Evolutionary conservation across 2,329 filamentous ascomycete species (phyloP).

Genomic region (Basipetospora chlamydospora): DNA sequence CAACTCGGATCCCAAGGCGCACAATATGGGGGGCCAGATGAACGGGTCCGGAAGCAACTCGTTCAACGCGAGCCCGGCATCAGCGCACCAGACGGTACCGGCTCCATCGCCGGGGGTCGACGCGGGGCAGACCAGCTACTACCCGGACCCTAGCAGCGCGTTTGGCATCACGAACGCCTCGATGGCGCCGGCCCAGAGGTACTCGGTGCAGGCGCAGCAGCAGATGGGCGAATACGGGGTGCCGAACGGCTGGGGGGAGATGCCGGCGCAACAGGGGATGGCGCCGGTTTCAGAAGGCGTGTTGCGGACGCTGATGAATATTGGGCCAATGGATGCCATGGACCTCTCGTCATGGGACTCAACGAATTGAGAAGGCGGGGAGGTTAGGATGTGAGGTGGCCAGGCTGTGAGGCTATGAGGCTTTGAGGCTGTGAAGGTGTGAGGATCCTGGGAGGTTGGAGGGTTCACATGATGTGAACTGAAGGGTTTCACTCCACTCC

Average conservation of each 20-base stretch:
- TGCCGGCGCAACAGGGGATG: slow-evolving; percentile 29
- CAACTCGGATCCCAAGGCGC: slow-evolving; percentile 15
- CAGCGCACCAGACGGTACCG: slow-evolving; percentile 24
- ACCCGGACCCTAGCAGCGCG: slow-evolving; percentile 15
- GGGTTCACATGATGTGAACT: no score
- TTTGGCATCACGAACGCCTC: slow-evolving; percentile 22
- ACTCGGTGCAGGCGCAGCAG: slow-evolving; percentile 20
- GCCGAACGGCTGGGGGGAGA: slow-evolving; percentile 27
- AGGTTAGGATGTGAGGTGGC: no score
- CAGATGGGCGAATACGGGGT: slow-evolving; percentile 26
- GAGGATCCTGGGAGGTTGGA: no score
- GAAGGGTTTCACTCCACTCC: no score
- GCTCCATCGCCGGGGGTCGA: not conserved
- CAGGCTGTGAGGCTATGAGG: no score
- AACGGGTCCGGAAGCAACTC: slow-evolving; percentile 26
- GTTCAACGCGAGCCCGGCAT: slow-evolving; percentile 37
- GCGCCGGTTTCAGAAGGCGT: slow-evolving; percentile 43
- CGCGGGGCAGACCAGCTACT: not conserved
- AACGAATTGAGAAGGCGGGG: not conserved
- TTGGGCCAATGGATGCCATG: slow-evolving; percentile 47
- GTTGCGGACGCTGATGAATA: slow-evolving; percentile 40
- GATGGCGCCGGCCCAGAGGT: slow-evolving; percentile 19
- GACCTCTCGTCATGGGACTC: slow-evolving; percentile 35
- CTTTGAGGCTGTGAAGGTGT: no score
- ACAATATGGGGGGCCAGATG: slow-evolving; percentile 16